A percentile compares a stretch with the other conserved stretches of the same genome.
These are phyloP conservation scores for Hortiboletus campestris DNA, from an alignment of 768 basidiomycete species.

Conservation along the genomic window DNA sequence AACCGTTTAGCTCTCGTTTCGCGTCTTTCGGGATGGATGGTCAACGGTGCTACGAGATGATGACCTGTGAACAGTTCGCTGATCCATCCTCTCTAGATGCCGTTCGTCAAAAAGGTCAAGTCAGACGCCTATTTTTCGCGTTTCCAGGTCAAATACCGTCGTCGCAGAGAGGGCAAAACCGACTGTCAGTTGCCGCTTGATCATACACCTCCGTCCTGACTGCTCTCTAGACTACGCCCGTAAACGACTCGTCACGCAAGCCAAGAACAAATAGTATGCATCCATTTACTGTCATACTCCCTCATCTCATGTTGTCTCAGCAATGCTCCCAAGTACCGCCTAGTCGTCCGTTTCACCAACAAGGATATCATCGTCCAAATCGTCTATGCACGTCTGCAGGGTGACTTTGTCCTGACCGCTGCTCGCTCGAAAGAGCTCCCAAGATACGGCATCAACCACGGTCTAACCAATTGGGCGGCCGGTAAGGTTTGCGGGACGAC, in stretches of 20 bases:
- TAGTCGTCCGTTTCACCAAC: constrained; percentile 99
- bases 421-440: constrained; percentile 92
- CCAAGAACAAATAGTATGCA: constrained; percentile 97
- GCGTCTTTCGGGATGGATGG: constrained; percentile 32
- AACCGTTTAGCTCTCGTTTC: not conserved
- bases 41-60: constrained; percentile 27
- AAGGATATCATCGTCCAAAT: constrained; percentile 93
- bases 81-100: constrained; percentile 54
- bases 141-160: constrained; percentile 98
- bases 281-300: not conserved
- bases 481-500: constrained; percentile 44
- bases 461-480: constrained; percentile 98
- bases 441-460: constrained; percentile 95
- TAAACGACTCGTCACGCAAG: constrained; percentile 94
- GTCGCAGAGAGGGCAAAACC: constrained; percentile 97
- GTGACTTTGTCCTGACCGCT: constrained; percentile 88
- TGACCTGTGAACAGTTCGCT: constrained; percentile 7
- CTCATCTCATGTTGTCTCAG: constrained; percentile 35
- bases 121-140: constrained; percentile 97
- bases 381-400: constrained; percentile 95
- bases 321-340: constrained; percentile 96
- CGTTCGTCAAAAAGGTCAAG: constrained; percentile 97
- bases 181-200: constrained; percentile 64
- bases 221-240: constrained; percentile 84
- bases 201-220: constrained; percentile 5